Evolutionary conservation across 495 filamentous ascomycete species (phyloP), one percentile per base, ranked within the genome.

Genomic region (Penicillium paxilli): DNA sequence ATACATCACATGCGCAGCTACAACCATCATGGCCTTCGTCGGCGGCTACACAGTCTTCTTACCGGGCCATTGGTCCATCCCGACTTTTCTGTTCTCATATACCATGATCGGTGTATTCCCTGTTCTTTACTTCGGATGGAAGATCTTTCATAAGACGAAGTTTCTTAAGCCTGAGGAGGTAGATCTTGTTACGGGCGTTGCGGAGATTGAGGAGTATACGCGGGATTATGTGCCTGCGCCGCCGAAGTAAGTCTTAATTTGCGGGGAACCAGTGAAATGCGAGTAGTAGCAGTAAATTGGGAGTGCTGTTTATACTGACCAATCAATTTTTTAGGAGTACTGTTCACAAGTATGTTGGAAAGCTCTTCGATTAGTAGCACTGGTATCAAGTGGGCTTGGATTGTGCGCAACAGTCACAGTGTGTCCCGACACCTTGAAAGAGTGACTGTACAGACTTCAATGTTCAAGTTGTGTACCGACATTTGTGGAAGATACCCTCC

Each of bases 31-130:
- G 87, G 77, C 83, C 7, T 87, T 92, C 58, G 79, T 91, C 7
- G 80, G 86, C 3, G 90, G 90, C 0, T 94, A 91, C 56, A 80
- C 80, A 0, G 88, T 91, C 10, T 94, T 94, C 60, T 62, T 91
- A 35, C 82, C 83, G 0, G 87, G 84, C 1, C 75, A 82, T 1
- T 92, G 89, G 89, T 77, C 86, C 44, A 58, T 92, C 10, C 75
- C 88, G 1, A 87, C 80, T 0, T 92, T 94, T 57, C 68, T 92
- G 24, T 92, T 92, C 69, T 87, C 85, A 65, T 91, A 89, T 59
- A 82, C 82, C 10, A 89, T 89, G 83, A 82, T 90, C 24, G 76
- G 71, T 5, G 63, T 89, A 17, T 85, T 83, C 52, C 87, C 88
- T 0, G 49, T 87, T 1, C 70, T 93, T 0, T 92, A 81, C 50